A percentile compares a stretch with the other conserved stretches of the same genome.
These are phyloP conservation scores for Ophiocordyceps camponoti-floridani DNA, from an alignment of 2,329 filamentous ascomycete genomes.

Conservation along the genomic window DNA sequence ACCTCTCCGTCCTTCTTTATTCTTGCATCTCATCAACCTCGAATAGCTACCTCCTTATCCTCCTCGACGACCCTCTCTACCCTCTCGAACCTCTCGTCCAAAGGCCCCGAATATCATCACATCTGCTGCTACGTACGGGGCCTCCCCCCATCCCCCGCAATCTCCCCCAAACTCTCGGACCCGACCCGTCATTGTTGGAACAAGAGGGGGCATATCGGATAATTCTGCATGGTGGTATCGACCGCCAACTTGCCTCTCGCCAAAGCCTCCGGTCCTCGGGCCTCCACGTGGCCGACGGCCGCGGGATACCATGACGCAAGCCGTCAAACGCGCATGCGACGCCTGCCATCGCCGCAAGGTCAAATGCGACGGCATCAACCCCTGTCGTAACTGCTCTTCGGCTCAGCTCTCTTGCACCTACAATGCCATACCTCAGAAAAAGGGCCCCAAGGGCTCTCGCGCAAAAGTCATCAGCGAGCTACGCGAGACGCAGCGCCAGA, in stretches of 20 bases:
- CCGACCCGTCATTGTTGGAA: background rate
- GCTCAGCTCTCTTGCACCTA: slow-evolving; percentile 54
- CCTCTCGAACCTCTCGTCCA: background rate
- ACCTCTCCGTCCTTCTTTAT: background rate
- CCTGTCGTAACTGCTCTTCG: slow-evolving; percentile 52
- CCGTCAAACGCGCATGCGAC: slow-evolving; percentile 48
- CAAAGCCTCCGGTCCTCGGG: background rate
- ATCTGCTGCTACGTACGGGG: slow-evolving; percentile 3
- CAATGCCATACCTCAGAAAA: slow-evolving; percentile 59
- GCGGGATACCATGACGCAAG: slow-evolving; percentile 22
- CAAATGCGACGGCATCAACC: slow-evolving; percentile 53
- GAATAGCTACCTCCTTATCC: too few relatives aligned
- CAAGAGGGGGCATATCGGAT: background rate
- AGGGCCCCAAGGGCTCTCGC: slow-evolving; percentile 55
- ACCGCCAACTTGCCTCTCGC: background rate
- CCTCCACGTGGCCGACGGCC: background rate
- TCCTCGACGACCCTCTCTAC: background rate
- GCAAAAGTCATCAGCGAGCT: slow-evolving; percentile 62
- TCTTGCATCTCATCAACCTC: background rate
- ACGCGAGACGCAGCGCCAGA: slow-evolving; percentile 49
- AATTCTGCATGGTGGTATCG: slow-evolving; percentile 1
- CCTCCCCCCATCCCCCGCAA: slow-evolving; percentile 9
- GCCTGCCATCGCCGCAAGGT: slow-evolving; percentile 60
- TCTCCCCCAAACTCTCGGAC: slow-evolving; percentile 5
- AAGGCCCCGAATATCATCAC: background rate